These are phyloP conservation scores for Cupressus sempervirens DNA, from an alignment of 75 land plant genomes.

Conservation along the genomic window DNA sequence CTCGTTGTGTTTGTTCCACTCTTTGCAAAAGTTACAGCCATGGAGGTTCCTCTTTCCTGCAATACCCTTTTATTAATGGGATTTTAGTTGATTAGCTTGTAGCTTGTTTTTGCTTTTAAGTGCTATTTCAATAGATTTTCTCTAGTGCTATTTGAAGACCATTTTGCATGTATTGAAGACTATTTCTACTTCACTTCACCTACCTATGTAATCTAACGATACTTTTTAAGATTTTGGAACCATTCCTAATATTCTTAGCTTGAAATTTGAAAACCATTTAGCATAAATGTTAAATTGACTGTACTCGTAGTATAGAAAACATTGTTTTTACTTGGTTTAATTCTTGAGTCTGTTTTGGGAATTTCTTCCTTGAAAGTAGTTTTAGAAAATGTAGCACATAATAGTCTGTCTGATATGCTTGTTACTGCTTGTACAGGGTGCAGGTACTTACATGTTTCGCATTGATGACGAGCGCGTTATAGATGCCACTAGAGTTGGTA, in stretches of 20 bases:
- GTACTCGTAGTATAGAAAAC: not conserved
- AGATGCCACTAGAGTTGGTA: slow-evolving; percentile 96
- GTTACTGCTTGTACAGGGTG: slow-evolving; percentile 59
- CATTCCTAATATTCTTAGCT: not conserved
- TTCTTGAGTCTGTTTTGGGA: not conserved
- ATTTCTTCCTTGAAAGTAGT: not conserved
- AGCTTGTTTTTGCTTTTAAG: not conserved
- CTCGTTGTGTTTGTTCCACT: not conserved
- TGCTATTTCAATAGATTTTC: not conserved
- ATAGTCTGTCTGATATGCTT: not conserved
- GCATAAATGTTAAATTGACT: not conserved
- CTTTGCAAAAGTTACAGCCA: not conserved
- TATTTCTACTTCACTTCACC: not conserved
- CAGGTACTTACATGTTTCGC: slow-evolving; percentile 98
- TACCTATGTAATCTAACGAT: not conserved
- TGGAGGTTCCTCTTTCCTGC: not conserved
- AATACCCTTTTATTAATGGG: not conserved
- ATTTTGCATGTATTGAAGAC: not conserved
- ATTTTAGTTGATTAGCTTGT: not conserved
- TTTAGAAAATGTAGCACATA: not conserved
- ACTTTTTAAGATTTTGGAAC: not conserved
- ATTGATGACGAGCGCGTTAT: slow-evolving; percentile 91
- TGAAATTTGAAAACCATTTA: not conserved
- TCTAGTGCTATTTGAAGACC: no score
- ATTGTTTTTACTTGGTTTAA: not conserved